These are phyloP conservation scores for Penicillium sp. DNA, from an alignment of 2,329 filamentous ascomycete genomes.

Conservation along the genomic window DNA sequence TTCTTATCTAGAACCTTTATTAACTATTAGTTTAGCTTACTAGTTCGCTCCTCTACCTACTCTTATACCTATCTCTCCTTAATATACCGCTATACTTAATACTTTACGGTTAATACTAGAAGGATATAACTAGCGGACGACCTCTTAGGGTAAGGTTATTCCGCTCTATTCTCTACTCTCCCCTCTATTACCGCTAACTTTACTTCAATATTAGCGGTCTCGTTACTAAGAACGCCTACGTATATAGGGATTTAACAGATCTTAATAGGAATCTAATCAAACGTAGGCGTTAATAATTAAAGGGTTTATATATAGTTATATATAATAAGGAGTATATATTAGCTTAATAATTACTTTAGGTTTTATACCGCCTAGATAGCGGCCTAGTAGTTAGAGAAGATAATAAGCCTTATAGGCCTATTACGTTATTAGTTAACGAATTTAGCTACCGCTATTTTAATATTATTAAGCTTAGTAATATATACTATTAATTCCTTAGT, in stretches of 20 bases:
- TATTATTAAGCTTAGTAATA: no score
- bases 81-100: not conserved
- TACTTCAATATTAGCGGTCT: not conserved
- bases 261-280: not conserved
- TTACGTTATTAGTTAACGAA: not conserved
- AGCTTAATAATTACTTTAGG: not conserved
- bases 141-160: not conserved
- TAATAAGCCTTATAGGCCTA: not conserved
- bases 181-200: not conserved
- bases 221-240: not conserved
- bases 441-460: not conserved
- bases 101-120: not conserved
- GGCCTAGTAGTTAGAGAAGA: not conserved
- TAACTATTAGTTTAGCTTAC: not conserved
- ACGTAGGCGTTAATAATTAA: not conserved
- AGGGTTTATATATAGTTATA: not conserved
- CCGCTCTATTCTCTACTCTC: not conserved
- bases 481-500: no score
- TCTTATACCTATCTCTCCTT: not conserved
- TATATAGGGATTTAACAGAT: not conserved
- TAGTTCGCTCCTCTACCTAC: conserved; percentile 3
- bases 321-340: not conserved
- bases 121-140: not conserved
- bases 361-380: not conserved
- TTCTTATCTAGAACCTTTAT: not conserved